A percentile compares a stretch with the other conserved stretches of the same genome.
Conservation (phyloP, 805 yeast genomes). For the Debaryomyces tyrocola region DNA sequence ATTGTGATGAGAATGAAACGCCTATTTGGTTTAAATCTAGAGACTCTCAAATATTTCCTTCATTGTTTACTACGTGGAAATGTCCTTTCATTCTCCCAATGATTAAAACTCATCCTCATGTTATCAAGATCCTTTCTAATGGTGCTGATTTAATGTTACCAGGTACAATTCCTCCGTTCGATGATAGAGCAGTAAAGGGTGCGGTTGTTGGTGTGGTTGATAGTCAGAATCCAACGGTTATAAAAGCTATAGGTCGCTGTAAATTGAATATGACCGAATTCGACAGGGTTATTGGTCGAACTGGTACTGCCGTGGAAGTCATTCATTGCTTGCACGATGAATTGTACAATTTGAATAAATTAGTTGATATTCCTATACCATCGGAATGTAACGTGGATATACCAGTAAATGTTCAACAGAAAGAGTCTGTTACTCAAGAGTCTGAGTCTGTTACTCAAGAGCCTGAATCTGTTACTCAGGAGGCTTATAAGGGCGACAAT, state of each 20-base stretch:
- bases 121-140: constrained; percentile 63
- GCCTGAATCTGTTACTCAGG: not conserved
- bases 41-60: constrained; percentile 61
- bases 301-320: constrained; percentile 78
- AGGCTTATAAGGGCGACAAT: not conserved
- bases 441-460: not conserved
- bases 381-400: constrained; percentile 24
- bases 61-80: constrained; percentile 72
- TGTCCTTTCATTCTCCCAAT: constrained; percentile 65
- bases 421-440: not conserved
- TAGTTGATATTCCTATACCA: constrained; percentile 37
- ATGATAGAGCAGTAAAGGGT: constrained; percentile 47
- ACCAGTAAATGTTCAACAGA: constrained; percentile 35
- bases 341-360: constrained; percentile 51
- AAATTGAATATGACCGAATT: constrained; percentile 45
- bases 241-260: constrained; percentile 72
- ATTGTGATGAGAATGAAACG: constrained; percentile 57
- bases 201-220: constrained; percentile 71
- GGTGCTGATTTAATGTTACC: constrained; percentile 86
- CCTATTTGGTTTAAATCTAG: constrained; percentile 74
- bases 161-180: constrained; percentile 66
- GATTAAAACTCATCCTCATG: constrained; percentile 70
- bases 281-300: constrained; percentile 53
- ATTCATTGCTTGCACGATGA: constrained; percentile 70
- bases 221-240: constrained; percentile 56